These are phyloP conservation scores for Sporormia fimetaria DNA, from an alignment of 495 filamentous ascomycete species.

Conservation along the genomic window DNA sequence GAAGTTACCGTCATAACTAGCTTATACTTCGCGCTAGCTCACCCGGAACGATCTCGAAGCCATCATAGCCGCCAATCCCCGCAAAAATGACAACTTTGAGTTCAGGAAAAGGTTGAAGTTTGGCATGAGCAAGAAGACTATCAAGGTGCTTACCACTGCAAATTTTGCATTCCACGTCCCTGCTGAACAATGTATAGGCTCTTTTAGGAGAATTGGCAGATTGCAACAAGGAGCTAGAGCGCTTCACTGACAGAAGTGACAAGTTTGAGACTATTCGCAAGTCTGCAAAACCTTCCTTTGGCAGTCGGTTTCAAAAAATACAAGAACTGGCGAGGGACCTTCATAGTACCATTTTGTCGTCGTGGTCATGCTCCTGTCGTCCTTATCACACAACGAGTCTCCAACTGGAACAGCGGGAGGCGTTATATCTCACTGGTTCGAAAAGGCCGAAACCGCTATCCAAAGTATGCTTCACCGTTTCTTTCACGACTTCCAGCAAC, in stretches of 20 bases:
- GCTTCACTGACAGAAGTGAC: slow-evolving; percentile 23
- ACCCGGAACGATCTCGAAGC: slow-evolving; percentile 25
- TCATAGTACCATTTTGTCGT: slow-evolving; percentile 13
- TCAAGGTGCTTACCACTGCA: neutral
- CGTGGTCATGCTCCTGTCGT: slow-evolving; percentile 23
- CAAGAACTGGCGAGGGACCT: slow-evolving; percentile 19
- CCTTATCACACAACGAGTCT: slow-evolving; percentile 21
- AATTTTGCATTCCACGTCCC: too few species aligned
- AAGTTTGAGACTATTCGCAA: slow-evolving; percentile 22
- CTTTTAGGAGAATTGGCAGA: slow-evolving; percentile 22
- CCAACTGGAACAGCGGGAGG: slow-evolving; percentile 19
- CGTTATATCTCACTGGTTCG: slow-evolving; percentile 6
- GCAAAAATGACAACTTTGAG: slow-evolving; percentile 21
- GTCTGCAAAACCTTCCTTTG: slow-evolving; percentile 20
- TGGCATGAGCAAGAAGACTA: slow-evolving; percentile 10
- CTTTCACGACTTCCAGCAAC: slow-evolving; percentile 16
- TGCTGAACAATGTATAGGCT: too few species aligned
- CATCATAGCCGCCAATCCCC: slow-evolving; percentile 18
- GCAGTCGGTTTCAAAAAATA: slow-evolving; percentile 14
- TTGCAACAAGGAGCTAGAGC: slow-evolving; percentile 25
- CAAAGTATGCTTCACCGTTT: slow-evolving; percentile 18
- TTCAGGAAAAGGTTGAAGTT: slow-evolving; percentile 22
- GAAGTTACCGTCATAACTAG: neutral
- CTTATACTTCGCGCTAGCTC: slow-evolving; percentile 4
- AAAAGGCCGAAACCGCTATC: slow-evolving; percentile 1